Base-by-base conservation (phyloP, 306 rosid genomes). In the Pueraria montana region DNA sequence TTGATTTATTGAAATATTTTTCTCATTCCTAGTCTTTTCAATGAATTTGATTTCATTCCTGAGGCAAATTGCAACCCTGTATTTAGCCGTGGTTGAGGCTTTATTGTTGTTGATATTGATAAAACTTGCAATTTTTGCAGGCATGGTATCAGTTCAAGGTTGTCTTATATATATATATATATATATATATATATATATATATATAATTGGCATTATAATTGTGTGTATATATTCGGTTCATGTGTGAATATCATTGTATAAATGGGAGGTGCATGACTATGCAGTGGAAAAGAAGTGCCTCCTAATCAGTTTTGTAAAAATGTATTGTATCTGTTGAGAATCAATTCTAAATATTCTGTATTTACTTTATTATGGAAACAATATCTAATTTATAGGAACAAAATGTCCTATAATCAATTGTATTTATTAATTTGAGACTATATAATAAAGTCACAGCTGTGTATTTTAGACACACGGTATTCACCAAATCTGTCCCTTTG, bases 21-120 rank as follows among this genome's bases (percentile, higher is more conserved):
- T n/a, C 52, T 65, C 52, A 34, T 65, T 65, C 38, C 52, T 4
- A 38, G 80, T 56, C 12, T 46, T 77, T 76, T 46, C 62, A n/a
- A 42, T 63, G 30, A 18, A 7, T n/a, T 30, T 50, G 20, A 77
- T 63, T 63, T 9, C 36, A 77, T 63, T 63, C 14, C 36, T 63
- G 18, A 63, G n/a, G 27, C 48, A 27, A 77, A 49, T 46, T 77
- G 14, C 49, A 9, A 46, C 26, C 16, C 8, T 76, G 5, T 75
- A 59, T 24, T 55, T 55, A 55, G 18, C 53, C 38, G 42, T 56
- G 20, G 34, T 62, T 45, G 38, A 23, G 53, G 53, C 69, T 18
- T 58, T 75, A 36, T 56, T 21, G 34, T 27, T 32, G 5, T 30
- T 72, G 61, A 74, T 55, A 74, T 74, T 48, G 66, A 38, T 74